Base-by-base conservation (phyloP, 2,329 filamentous ascomycete species). In the Cladophialophora psammophila region DNA sequence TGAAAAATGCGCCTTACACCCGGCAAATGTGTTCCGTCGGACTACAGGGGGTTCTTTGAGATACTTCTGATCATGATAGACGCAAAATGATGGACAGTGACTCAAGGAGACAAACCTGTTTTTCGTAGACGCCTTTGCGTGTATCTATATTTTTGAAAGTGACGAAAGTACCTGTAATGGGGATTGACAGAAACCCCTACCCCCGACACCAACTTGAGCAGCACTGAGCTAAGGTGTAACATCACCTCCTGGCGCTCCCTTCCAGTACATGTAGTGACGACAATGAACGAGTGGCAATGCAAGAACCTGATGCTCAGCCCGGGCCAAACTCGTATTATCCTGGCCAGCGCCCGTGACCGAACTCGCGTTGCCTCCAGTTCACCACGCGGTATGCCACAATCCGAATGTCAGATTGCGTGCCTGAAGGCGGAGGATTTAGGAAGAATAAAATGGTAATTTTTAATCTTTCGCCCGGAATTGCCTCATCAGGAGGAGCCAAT, bases 351-450 rank as follows among this genome's bases (percentile, higher is more conserved):
- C 26, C 13, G 57, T 38, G 57, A 36, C 31, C 42, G 20, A 36
- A 18, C 26, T 7, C 10, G 45, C 45, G 13, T 5, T 9, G 13
- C 18, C 20, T 13, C 45, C 18, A 26, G 20, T 31, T 31, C 3
- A 50, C 45, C 45, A 50, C n/a, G 20, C 32, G 15, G 20, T 53
- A 40, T 54, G 48, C 45, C 34, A 54, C 48, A 61, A 61, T 61
- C 34, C 59, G 35, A 53, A 20, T n/a, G 59, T 54, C 45, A 61
- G 59, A 61, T 61, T 61, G 59, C 59, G 59, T 61, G 59, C 59
- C 59, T 61, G 18, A 61, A 31, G 20, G 45, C 45, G 20, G 45
- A 50, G 20, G 45, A 13, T 4, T 50, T 42, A 42, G 45, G 18
- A 26, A 50, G 45, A 31, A 50, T 20, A 12, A 50, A 10, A 38